Evolutionary conservation across 805 yeast species (phyloP).

Genomic region (Ogataea allantospora): DNA sequence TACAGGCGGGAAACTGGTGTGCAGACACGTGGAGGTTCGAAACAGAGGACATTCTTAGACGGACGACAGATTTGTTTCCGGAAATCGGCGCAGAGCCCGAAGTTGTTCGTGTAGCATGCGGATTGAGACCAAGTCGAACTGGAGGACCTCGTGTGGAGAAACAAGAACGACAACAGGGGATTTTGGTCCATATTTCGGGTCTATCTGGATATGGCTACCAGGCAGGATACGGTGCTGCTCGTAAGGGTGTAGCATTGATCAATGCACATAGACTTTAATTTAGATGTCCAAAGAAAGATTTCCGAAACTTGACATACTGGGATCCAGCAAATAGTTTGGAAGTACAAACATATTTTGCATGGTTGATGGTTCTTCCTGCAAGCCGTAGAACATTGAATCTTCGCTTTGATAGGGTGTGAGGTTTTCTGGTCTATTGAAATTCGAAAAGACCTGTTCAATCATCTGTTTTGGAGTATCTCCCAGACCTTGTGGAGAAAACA

Average conservation of each 20-base stretch:
- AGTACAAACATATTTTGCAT: conserved; percentile 33
- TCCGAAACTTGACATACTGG: conserved; percentile 8
- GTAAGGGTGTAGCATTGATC: conserved; percentile 40
- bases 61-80: conserved; percentile 55
- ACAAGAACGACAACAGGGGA: conserved; percentile 42
- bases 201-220: conserved; percentile 67
- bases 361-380: conserved; percentile 17
- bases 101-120: conserved; percentile 65
- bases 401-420: conserved; percentile 15
- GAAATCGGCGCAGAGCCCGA: conserved; percentile 46
- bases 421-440: conserved; percentile 1
- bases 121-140: conserved; percentile 70
- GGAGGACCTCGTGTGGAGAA: conserved; percentile 74
- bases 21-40: conserved; percentile 49
- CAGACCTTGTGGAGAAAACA: no score
- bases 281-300: conserved; percentile 1
- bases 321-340: conserved; percentile 32
- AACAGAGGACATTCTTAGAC: conserved; percentile 46
- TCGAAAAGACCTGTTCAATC: background rate
- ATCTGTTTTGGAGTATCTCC: no score
- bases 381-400: conserved; percentile 8
- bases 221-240: conserved; percentile 62
- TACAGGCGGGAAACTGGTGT: conserved; percentile 62
- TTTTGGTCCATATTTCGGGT: conserved; percentile 70
- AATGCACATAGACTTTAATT: conserved; percentile 2